A percentile compares a stretch with the other conserved stretches of the same genome.
Evolutionary conservation across 2,329 filamentous ascomycete species (phyloP).

Genomic region (Arthrobotrys sphaeroides): DNA sequence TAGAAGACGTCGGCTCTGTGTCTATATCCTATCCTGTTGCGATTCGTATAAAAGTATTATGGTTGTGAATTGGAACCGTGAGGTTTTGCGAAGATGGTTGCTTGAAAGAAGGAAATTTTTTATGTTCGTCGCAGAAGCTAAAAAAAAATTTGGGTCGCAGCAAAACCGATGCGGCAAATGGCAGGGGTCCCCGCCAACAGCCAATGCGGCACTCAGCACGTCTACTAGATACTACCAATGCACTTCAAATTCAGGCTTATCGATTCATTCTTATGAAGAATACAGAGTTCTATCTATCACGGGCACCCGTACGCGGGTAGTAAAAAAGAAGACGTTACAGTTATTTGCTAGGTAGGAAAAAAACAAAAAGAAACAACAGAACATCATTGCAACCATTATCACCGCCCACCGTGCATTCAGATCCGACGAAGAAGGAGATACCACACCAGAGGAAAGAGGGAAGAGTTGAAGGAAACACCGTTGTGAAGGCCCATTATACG

Average conservation of each 20-base stretch:
- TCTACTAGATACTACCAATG: neutral
- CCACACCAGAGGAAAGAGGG: neutral
- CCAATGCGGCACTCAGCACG: conserved; percentile 3
- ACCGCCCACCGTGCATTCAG: conserved; percentile 7
- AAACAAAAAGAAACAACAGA: neutral
- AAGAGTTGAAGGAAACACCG: neutral
- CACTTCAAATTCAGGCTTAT: neutral
- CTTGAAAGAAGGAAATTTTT: neutral
- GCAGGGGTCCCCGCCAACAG: conserved; percentile 12
- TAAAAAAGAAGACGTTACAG: neutral
- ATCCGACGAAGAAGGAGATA: neutral
- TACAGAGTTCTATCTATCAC: conserved; percentile 48
- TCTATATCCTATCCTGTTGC: neutral
- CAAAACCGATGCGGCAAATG: neutral
- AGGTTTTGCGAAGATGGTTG: neutral
- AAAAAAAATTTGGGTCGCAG: conserved; percentile 6
- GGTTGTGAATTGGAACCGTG: neutral
- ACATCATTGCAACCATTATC: conserved; percentile 16
- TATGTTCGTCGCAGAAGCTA: neutral
- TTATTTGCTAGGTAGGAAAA: conserved; percentile 3
- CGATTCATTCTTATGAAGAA: conserved; percentile 46
- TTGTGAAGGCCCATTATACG: neutral
- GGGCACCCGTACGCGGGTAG: neutral
- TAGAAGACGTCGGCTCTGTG: neutral
- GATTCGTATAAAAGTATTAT: neutral